These are phyloP conservation scores for Clonostachys rosea DNA, from an alignment of 2,329 filamentous ascomycete genomes.

Conservation along the genomic window DNA sequence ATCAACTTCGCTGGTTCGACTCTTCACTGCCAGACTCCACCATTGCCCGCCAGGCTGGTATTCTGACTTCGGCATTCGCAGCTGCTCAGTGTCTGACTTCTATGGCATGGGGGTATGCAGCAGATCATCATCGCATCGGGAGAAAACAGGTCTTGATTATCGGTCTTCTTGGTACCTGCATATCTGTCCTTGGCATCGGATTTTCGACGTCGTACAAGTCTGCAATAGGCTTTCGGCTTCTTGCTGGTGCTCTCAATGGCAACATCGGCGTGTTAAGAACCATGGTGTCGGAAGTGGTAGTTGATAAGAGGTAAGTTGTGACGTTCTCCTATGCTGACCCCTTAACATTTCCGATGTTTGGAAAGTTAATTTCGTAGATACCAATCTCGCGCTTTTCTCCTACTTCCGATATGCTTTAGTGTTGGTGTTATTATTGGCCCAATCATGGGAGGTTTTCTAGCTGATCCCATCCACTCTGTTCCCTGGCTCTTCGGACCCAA, in stretches of 20 bases:
- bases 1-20: conserved; percentile 72
- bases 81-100: conserved; percentile 75
- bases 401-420: conserved; percentile 43
- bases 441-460: conserved; percentile 13
- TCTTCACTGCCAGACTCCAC: conserved; percentile 47
- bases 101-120: conserved; percentile 67
- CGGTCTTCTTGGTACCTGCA: conserved; percentile 60
- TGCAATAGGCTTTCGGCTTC: conserved; percentile 60
- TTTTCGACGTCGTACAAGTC: conserved; percentile 62
- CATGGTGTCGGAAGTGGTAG: conserved; percentile 12
- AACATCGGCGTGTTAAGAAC: conserved; percentile 41
- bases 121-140: conserved; percentile 54
- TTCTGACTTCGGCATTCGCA: conserved; percentile 72
- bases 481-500: conserved; percentile 10
- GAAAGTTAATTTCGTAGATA: conserved; percentile 19
- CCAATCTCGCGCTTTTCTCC: conserved; percentile 40
- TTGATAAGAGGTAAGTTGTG: not conserved
- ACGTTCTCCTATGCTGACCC: not conserved
- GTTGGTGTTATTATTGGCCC: conserved; percentile 38
- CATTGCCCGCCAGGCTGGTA: conserved; percentile 70
- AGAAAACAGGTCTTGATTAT: conserved; percentile 68
- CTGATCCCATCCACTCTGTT: conserved; percentile 9
- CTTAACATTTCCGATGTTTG: conserved; percentile 25
- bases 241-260: conserved; percentile 55
- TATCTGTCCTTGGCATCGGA: conserved; percentile 68